Base-by-base conservation (phyloP, 2,329 filamentous ascomycete genomes). In the Nakataea oryzae region DNA sequence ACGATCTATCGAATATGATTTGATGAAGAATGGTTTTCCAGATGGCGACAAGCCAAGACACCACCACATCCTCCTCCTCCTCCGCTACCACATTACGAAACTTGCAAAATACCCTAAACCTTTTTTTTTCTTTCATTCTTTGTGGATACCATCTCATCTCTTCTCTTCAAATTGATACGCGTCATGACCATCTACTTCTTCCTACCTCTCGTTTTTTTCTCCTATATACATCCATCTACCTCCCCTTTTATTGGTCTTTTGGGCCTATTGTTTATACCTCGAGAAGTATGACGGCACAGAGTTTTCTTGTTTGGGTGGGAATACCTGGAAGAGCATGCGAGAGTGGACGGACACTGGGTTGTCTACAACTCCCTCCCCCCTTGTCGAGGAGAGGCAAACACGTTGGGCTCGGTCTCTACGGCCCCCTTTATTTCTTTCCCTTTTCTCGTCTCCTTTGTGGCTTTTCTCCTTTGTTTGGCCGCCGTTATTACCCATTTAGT, bases 1-100 rank as follows among this genome's bases (percentile, higher is more conserved):
- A 79, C 41, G 74, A 73, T 32, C 68, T 77, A 34, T 70, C 75
- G 17, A 79, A 78, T 62, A 80, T 81, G 78, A 81, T 80, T 66
- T 80, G 70, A 74, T 41, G n/a, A 58, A 12, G 14, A 7, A 13
- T 41, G 13, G 34, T 2, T 50, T 21, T 50, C 30, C n/a, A n/a
- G n/a, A n/a, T n/a, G 30, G 30, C 30, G 13, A 9, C 30, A 32
- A 8, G 8, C 30, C 30, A 32, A n/a, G 30, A 41, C 41, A n/a
- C 41, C 41, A 50, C 7, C 17, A 50, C 21, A 47, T n/a, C n/a
- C n/a, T n/a, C n/a, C n/a, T n/a, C 1, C 14, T 41, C 24, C n/a
- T n/a, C 21, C n/a, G 32, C 14, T 14, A 24, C n/a, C 21, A n/a
- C 41, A 34, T 32, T 14, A 32, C 27, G 60, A 34, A 41, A 32